A percentile compares a stretch with the other conserved stretches of the same genome.
These are phyloP conservation scores for Tetracladium marchalianum DNA, from an alignment of 495 filamentous ascomycete species.

Conservation along the genomic window DNA sequence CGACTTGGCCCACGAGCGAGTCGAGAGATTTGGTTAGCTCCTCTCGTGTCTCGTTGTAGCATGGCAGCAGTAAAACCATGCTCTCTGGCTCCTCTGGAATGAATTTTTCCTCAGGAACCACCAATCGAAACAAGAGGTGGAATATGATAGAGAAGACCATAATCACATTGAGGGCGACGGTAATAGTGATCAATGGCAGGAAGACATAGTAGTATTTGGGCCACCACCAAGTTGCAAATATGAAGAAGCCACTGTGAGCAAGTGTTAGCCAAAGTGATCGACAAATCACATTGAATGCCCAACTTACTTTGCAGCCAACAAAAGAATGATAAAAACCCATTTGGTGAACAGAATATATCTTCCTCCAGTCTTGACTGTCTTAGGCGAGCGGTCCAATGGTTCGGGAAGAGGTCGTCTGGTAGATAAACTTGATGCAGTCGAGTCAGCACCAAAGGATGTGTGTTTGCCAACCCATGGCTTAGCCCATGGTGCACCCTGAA, in stretches of 20 bases:
- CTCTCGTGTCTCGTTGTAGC: slow-evolving; percentile 25
- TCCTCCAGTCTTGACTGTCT: too few species aligned
- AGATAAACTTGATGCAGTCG: neutral
- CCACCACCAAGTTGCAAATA: slow-evolving; percentile 22
- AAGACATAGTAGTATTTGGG: slow-evolving; percentile 18
- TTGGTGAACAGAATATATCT: neutral
- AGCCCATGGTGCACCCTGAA: too few species aligned
- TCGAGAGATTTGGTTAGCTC: slow-evolving; percentile 21
- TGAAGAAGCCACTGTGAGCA: slow-evolving; percentile 15
- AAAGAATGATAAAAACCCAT: slow-evolving; percentile 9
- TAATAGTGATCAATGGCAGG: slow-evolving; percentile 19
- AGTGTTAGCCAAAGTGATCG: neutral
- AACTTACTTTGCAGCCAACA: slow-evolving; percentile 17
- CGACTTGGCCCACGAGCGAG: slow-evolving; percentile 22
- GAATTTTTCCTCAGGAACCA: slow-evolving; percentile 13
- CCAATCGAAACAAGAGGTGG: slow-evolving; percentile 2
- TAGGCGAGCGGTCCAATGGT: too few species aligned
- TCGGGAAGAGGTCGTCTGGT: too few species aligned
- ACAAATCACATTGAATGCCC: neutral
- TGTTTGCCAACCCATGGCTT: neutral
- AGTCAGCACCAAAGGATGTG: neutral
- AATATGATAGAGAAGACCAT: slow-evolving; percentile 15
- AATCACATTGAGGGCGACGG: slow-evolving; percentile 18
- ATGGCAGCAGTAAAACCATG: slow-evolving; percentile 24
- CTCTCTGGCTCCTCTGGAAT: slow-evolving; percentile 18